Evolutionary conservation across 345 rosid genomes (phyloP), one percentile per base, ranked within the genome.

Genomic region (Toxicodendron radicans): DNA sequence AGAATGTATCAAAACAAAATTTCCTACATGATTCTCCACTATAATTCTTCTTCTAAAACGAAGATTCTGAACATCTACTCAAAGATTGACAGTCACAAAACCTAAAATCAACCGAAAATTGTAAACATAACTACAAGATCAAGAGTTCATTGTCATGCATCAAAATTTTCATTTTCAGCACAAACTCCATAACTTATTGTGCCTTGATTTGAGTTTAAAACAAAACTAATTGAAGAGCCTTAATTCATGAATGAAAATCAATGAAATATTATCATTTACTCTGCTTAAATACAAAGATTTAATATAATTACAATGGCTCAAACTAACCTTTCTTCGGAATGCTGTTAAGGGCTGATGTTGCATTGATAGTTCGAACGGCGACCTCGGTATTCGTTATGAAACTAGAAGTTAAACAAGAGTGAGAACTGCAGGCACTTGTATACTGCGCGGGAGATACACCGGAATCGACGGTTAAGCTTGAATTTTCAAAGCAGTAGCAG

Each of bases 311-410:
- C 12, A 11, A 52, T 45, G 24, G 30, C 24, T 52, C 18, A 13
- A 24, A 53, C 49, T 33, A 53, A 68, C 72, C 72, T 68, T 33
- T 52, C 48, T 13, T 20, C 14, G 58, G 51, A n/a, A 67, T 21
- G 13, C 12, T n/a, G 10, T 23, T 10, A 2, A 4, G 38, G 5
- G 38, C 30, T 27, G 30, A 27, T 27, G 1, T 27, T 2, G 30
- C 30, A 27, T 27, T 27, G 30, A 27, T 27, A 35, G 38, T 35
- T 35, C 7, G 7, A 35, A 2, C 32, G 20, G 5, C 6, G 35
- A 16, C 5, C 6, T 49, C 12, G 27, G 6, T 27, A 3, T 27
- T 66, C 23, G n/a, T 21, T 27, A n/a, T 32, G 59, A 52, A 52
- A 52, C 41, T 32, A 64, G 3, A 64, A 10, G 18, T 30, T 21